These are phyloP conservation scores for Chlorella ohadii DNA, from an alignment of 139 green algal species.

Conservation along the genomic window DNA sequence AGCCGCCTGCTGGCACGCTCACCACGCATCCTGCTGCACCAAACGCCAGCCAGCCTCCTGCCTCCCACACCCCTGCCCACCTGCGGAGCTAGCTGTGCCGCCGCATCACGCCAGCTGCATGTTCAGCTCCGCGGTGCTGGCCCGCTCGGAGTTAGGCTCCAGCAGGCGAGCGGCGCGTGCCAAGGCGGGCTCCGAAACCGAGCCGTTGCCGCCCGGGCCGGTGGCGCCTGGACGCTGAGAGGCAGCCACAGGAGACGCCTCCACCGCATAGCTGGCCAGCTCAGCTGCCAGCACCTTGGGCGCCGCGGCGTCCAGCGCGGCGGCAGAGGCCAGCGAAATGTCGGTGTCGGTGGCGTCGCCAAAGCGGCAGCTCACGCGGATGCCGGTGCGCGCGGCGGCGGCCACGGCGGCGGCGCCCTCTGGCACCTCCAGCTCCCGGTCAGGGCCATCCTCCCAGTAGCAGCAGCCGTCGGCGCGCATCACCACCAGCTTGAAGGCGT, in stretches of 20 bases:
- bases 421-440: neutral
- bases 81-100: too few species aligned
- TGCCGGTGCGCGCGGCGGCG: neutral
- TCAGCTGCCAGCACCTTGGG: neutral
- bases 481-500: slow-evolving; percentile 3
- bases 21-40: too few species aligned
- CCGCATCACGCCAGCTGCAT: too few species aligned
- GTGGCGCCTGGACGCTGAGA: neutral
- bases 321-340: neutral
- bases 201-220: neutral
- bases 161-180: neutral
- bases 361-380: neutral
- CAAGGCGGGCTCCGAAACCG: neutral
- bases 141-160: neutral
- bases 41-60: too few species aligned
- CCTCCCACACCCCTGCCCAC: too few species aligned
- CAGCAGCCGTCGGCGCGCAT: neutral
- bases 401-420: neutral
- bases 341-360: neutral
- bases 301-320: neutral
- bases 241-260: neutral
- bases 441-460: neutral
- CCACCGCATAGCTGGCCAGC: neutral
- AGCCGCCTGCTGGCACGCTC: too few species aligned
- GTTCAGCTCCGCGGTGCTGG: too few species aligned